A percentile compares a stretch with the other conserved stretches of the same genome.
Conservation (phyloP, 2,329 filamentous ascomycete species). For the Exophiala alcalophila region DNA sequence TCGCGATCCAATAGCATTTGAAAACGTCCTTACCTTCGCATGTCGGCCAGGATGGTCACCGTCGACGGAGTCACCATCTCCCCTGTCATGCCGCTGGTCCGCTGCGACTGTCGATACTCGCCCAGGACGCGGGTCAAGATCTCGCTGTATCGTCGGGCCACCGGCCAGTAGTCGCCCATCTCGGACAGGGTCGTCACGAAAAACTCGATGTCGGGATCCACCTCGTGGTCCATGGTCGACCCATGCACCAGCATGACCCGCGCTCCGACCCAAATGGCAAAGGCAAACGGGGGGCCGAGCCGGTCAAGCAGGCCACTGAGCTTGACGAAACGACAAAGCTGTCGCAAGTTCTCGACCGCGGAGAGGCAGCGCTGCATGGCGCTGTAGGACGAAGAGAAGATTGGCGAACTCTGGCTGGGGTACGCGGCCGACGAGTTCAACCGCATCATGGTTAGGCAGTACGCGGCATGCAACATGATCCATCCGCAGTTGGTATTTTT, state of each 20-base stretch:
- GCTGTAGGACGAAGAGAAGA: constrained; percentile 84
- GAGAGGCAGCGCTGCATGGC: constrained; percentile 78
- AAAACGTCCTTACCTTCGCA: constrained; percentile 74
- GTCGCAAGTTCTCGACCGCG: constrained; percentile 78
- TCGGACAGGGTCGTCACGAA: constrained; percentile 78
- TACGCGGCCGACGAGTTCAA: constrained; percentile 91
- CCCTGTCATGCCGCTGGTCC: constrained; percentile 56
- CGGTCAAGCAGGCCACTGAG: constrained; percentile 71
- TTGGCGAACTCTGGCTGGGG: constrained; percentile 80
- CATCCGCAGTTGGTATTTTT: constrained; percentile 75
- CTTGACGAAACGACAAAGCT: constrained; percentile 74
- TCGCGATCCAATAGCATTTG: constrained; percentile 8
- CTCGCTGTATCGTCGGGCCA: constrained; percentile 75
- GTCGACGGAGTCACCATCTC: constrained; percentile 76
- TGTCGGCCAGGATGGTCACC: constrained; percentile 83
- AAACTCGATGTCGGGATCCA: constrained; percentile 74
- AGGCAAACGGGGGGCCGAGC: constrained; percentile 85
- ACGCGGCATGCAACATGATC: constrained; percentile 89
- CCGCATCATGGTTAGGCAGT: constrained; percentile 85
- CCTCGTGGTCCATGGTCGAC: constrained; percentile 79
- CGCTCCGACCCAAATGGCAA: constrained; percentile 88
- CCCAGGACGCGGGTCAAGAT: constrained; percentile 80
- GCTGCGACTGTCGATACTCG: constrained; percentile 77
- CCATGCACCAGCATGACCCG: constrained; percentile 84
- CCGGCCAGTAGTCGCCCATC: constrained; percentile 81